Base-by-base conservation (phyloP, 495 filamentous ascomycete species). In the Aspergillus indologenus region DNA sequence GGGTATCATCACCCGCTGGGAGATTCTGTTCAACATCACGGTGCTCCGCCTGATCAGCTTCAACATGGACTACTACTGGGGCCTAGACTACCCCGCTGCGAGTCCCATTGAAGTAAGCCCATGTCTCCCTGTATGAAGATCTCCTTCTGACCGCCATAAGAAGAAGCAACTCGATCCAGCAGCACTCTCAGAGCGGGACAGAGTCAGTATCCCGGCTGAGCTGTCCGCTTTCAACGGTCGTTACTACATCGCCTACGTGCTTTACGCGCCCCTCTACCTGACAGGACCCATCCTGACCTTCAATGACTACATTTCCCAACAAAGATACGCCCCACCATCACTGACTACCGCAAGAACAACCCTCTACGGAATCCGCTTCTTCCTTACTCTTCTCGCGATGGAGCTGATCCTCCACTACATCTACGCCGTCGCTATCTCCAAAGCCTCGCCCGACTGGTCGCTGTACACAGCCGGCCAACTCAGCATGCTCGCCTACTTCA, bases 31-130 rank as follows among this genome's bases (percentile, higher is more conserved):
- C 81, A 99, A 98, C 64, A 84, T 99, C 59, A 97, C 94, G n/a
- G 83, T 96, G 6, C 76, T 99, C 44, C 85, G 94, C 21, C 76
- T 97, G 45, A 91, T 99, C 59, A 96, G 91, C 71, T 99, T 96
- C 82, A 97, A 98, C 70, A 75, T 99, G 65, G 94, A 99, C 68
- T 91, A 96, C 73, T 90, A 93, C 73, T 99, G 95, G 94, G 92
- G 90, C 61, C 72, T 90, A 0, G 82, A 90, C 64, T 80, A 81
- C 53, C 75, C 83, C 24, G 78, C 75, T 31, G 77, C 81, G 44
- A 92, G 85, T 63, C 83, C 88, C 20, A 71, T 96, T 48, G 93
- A 98, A 90, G 94, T 98, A 82, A 71, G 86, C 61, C 26, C 6
- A 59, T 17, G 17, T 20, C 49, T 56, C 42, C 42, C 61, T 59